Base-by-base conservation (phyloP, 495 filamentous ascomycete species). In the Annulohypoxylon nitens region DNA sequence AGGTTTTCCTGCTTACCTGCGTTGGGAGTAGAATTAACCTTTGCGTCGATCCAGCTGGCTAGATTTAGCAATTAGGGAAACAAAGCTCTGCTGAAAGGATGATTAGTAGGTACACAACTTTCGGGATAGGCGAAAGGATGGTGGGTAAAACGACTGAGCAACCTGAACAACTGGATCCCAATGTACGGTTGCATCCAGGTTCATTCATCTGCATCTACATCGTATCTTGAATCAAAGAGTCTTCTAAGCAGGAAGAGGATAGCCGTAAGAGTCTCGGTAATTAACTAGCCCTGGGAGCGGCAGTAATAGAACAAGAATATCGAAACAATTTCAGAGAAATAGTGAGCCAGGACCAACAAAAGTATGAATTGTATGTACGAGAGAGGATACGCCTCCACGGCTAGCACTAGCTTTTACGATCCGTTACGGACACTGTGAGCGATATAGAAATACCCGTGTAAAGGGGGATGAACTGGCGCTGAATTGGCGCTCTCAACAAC, bases 121-220 rank as follows among this genome's bases (percentile, higher is more conserved):
- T 74, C 66, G 71, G 71, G 25, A 62, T 62, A 61, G 62, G 71
- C 71, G 66, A 73, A 57, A 9, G 8, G 23, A 54, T 25, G 23
- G 26, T 54, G 48, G 25, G 8, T 25, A 25, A 3, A 12, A 43
- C 33, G 57, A 43, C 30, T 30, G 30, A 30, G 30, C 30, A 6
- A 30, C 30, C 30, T 51, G 71, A 54, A 66, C 48, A 48, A 57
- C 47, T 65, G 51, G 71, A 61, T 43, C 39, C 47, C 33, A 69
- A 69, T 61, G 48, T 67, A 61, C 62, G 71, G 71, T 74, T 70
- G 62, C 71, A 70, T 74, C 66, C 62, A 48, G 68, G 34, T 60
- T 50, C 55, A 62, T 41, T 69, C 61, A 65, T 62, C 51, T 64
- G 37, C 54, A 51, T 60, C 16, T 59, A 33, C 33, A 39, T 37